These are phyloP conservation scores for Eucalyptus paniculata DNA, from an alignment of 345 rosid species.

Conservation along the genomic window DNA sequence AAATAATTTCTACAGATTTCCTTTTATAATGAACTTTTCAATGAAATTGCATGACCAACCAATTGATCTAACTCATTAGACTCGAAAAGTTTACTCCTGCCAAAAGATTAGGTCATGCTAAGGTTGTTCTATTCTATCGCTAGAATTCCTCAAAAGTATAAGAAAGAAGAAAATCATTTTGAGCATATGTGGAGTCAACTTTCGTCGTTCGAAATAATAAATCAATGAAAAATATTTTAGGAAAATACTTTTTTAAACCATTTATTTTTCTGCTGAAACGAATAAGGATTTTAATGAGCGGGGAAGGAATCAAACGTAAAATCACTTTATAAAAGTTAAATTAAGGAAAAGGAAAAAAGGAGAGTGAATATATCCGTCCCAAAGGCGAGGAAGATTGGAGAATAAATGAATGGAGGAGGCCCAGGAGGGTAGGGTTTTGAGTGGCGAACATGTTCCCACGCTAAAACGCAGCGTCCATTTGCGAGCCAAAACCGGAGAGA, in stretches of 20 bases:
- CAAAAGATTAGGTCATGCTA: not conserved
- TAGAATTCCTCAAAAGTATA: not conserved
- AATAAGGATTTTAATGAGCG: not conserved
- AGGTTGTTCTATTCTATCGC: fast-evolving
- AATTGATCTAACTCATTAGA: too few species aligned
- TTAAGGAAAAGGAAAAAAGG: not conserved
- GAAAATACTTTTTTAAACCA: not conserved
- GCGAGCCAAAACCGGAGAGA: not conserved
- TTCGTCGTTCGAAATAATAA: not conserved
- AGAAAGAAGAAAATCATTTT: not conserved
- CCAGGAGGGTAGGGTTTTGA: not conserved
- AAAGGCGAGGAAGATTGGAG: not conserved
- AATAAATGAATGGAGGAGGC: too few species aligned
- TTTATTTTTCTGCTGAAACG: not conserved
- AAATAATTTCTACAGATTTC: too few species aligned
- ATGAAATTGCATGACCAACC: too few species aligned
- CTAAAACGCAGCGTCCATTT: not conserved
- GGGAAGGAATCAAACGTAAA: not conserved
- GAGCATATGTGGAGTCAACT: fast-evolving
- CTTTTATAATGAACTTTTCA: too few species aligned
- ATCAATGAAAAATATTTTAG: fast-evolving
- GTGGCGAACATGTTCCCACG: not conserved
- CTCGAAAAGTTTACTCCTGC: not conserved
- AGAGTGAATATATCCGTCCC: not conserved
- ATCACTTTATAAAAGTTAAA: not conserved